Base-by-base conservation (phyloP, 768 basidiomycete genomes). In the Rhodotorula babjevae region DNA sequence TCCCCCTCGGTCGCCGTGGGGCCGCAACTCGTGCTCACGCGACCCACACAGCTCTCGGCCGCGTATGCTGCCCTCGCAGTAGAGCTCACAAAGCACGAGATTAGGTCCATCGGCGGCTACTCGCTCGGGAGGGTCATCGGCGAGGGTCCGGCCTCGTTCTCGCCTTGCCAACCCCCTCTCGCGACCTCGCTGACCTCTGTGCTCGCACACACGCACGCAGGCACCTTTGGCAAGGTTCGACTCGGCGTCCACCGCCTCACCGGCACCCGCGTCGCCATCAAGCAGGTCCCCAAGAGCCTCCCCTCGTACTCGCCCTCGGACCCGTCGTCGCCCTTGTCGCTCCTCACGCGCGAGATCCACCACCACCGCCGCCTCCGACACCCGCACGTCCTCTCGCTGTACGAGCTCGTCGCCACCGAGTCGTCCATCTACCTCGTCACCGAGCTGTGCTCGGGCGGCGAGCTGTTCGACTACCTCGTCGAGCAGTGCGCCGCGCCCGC, bases 331-430 rank as follows among this genome's bases (percentile, higher is more conserved):
- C 75, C 75, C 1, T 92, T 94, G 46, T 86, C 93, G 12, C 86
- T 90, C 27, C 85, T 99, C 53, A 99, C 96, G 40, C 87, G 95
- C 75, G 95, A 99, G 83, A 96, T 99, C 67, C 95, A 99, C 79
- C 96, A 99, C 79, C 95, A 99, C 82, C 90, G 95, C 63, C 90
- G 92, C 61, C 86, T 99, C 21, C 96, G 96, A 80, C 95, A 98
- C 79, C 93, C 93, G 0, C 88, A 96, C 80, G 87, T 99, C 78
- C 91, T 93, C 23, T 93, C 95, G 79, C 88, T 98, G 82, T 96
- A 91, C 83, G 95, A 99, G 82, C 92, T 98, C 79, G 91, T 98
- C 80, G 96, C 96, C 16, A 98, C 96, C 3, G 96, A 99, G 82
- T 86, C 87, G 36, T 86, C 87, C 75, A 94, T 99, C 79, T 98